A percentile compares a stretch with the other conserved stretches of the same genome.
These are phyloP conservation scores for Trapa bicornis DNA, from an alignment of 345 rosid species.

Conservation along the genomic window DNA sequence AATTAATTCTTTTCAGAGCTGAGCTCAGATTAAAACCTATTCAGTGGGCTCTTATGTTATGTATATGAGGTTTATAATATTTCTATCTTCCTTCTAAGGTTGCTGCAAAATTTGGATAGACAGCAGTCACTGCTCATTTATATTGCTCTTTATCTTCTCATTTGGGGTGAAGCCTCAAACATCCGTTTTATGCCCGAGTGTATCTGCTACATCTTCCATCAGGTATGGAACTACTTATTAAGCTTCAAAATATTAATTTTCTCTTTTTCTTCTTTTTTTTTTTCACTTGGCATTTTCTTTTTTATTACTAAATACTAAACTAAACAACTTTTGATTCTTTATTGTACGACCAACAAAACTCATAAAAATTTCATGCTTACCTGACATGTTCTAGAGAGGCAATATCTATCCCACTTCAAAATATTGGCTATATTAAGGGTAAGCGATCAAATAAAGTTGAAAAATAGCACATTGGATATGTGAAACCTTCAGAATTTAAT, in stretches of 20 bases:
- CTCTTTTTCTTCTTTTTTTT: not conserved
- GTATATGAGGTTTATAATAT: conserved; percentile 1
- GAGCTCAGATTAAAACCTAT: not conserved
- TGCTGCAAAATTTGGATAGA: conserved; percentile 25
- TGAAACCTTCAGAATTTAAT: not conserved
- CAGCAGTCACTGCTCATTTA: conserved; percentile 68
- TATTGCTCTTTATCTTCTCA: conserved; percentile 76
- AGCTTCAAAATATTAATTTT: not conserved
- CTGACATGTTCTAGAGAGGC: not conserved
- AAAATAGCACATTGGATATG: not conserved
- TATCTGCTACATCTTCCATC: conserved; percentile 93
- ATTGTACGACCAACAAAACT: too few relatives aligned
- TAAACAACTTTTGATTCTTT: too few relatives aligned
- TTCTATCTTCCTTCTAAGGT: conserved; percentile 32
- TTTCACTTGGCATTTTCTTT: too few relatives aligned
- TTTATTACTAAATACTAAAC: too few relatives aligned
- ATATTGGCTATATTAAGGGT: not conserved
- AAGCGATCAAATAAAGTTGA: not conserved
- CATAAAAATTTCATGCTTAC: too few relatives aligned
- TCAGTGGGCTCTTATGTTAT: not conserved
- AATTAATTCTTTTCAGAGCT: conserved; percentile 3
- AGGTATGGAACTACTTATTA: conserved; percentile 25
- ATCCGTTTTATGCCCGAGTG: conserved; percentile 99
- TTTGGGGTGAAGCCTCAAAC: conserved; percentile 99
- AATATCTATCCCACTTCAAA: not conserved